Evolutionary conservation across 768 basidiomycete species (phyloP).

Genomic region (Pleurotus eryngii): DNA sequence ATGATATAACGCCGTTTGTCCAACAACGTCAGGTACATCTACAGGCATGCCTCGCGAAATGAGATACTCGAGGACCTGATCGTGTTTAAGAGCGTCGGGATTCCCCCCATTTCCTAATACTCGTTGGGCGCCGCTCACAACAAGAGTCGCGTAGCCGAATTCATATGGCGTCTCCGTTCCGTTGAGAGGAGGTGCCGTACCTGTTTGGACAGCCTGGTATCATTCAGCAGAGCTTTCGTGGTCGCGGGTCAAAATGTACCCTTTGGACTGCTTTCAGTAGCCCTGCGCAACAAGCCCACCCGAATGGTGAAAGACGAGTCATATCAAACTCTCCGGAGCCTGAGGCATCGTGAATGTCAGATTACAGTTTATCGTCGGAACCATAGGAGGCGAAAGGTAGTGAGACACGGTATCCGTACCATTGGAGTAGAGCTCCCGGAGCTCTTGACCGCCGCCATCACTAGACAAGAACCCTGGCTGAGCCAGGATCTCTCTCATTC

Average conservation of each 20-base stretch:
- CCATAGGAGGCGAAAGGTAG: too few species aligned
- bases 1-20: slow-evolving; percentile 50
- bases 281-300: slow-evolving; percentile 18
- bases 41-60: slow-evolving; percentile 37
- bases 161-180: slow-evolving; percentile 41
- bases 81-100: slow-evolving; percentile 20
- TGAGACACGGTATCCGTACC: too few species aligned
- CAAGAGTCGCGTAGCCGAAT: slow-evolving; percentile 38
- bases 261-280: slow-evolving; percentile 6
- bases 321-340: slow-evolving; percentile 16
- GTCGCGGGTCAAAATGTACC: too few species aligned
- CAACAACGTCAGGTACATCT: slow-evolving; percentile 41
- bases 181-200: slow-evolving; percentile 32
- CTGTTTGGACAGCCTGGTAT: slow-evolving; percentile 11
- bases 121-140: slow-evolving; percentile 39
- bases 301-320: slow-evolving; percentile 25
- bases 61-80: slow-evolving; percentile 37
- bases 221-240: too few species aligned
- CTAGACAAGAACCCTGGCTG: slow-evolving; percentile 24
- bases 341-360: background rate
- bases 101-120: slow-evolving; percentile 11
- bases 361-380: too few species aligned
- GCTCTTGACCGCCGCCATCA: slow-evolving; percentile 20
- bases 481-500: slow-evolving; percentile 25
- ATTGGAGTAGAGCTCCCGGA: slow-evolving; percentile 23